These are phyloP conservation scores for Skeletonema menzelii DNA, from an alignment of 108 stramenopile genomes.

Conservation along the genomic window DNA sequence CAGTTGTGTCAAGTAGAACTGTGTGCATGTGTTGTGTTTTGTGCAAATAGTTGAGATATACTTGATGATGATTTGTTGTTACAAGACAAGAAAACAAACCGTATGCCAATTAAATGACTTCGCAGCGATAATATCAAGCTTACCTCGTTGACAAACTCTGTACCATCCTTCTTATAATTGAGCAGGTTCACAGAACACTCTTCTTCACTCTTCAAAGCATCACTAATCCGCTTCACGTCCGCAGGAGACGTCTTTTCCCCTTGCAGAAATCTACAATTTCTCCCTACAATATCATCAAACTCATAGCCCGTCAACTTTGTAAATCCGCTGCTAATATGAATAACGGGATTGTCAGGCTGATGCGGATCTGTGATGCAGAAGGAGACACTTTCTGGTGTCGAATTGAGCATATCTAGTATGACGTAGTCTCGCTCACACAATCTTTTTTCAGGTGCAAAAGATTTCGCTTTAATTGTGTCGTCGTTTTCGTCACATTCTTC, in stretches of 20 bases:
- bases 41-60: too few species aligned
- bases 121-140: background rate
- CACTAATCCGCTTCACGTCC: conserved; percentile 15
- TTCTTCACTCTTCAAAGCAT: conserved; percentile 10
- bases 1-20: conserved; percentile 22
- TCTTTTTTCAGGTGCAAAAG: conserved; percentile 28
- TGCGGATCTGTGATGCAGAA: conserved; percentile 46
- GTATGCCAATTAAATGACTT: background rate
- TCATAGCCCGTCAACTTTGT: conserved; percentile 33
- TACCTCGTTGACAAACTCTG: conserved; percentile 22
- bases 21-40: background rate
- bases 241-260: conserved; percentile 13
- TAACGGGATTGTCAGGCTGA: conserved; percentile 29
- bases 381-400: conserved; percentile 15
- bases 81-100: too few species aligned
- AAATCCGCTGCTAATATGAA: conserved; percentile 41
- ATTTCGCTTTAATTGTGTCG: background rate
- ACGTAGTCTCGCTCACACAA: conserved; percentile 34
- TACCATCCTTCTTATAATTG: conserved; percentile 33
- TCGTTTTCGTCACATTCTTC: background rate
- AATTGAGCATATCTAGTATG: conserved; percentile 47
- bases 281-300: conserved; percentile 27
- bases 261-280: conserved; percentile 45
- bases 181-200: conserved; percentile 27
- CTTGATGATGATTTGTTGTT: too few species aligned